A percentile compares a stretch with the other conserved stretches of the same genome.
Conservation (phyloP, 495 filamentous ascomycete genomes). For the Echria macrotheca region DNA sequence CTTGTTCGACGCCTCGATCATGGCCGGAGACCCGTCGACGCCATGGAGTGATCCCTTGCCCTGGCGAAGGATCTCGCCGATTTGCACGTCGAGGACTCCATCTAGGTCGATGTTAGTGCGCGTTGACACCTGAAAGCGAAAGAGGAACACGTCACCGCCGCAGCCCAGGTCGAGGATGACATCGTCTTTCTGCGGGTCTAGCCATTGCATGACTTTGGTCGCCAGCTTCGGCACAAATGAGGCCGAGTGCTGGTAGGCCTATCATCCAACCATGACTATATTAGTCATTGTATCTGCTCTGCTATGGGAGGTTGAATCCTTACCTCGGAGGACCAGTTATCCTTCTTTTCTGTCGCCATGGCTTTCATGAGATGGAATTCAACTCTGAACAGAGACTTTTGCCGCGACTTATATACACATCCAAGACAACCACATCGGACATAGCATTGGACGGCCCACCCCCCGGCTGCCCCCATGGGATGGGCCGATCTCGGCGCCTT, state of each 20-base stretch:
- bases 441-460: too few relatives aligned
- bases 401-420: slow-evolving; percentile 11
- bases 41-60: slow-evolving; percentile 50
- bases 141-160: too few relatives aligned
- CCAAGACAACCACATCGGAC: too few relatives aligned
- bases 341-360: slow-evolving; percentile 36
- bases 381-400: too few relatives aligned
- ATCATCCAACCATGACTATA: too few relatives aligned
- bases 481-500: slow-evolving; percentile 13
- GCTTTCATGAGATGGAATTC: neutral
- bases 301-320: neutral
- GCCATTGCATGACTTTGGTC: slow-evolving; percentile 56
- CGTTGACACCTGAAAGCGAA: too few relatives aligned
- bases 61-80: slow-evolving; percentile 39
- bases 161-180: slow-evolving; percentile 69
- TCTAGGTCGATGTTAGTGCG: slow-evolving; percentile 36
- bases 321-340: slow-evolving; percentile 58
- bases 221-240: slow-evolving; percentile 70
- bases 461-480: too few relatives aligned
- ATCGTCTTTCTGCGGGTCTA: slow-evolving; percentile 57
- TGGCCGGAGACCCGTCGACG: slow-evolving; percentile 58
- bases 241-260: slow-evolving; percentile 61
- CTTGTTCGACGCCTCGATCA: slow-evolving; percentile 54
- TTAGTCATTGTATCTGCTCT: neutral
- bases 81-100: slow-evolving; percentile 56